Evolutionary conservation across 1,284 basidiomycete genomes (phyloP), one percentile per base, ranked within the genome.

Genomic region (Tilletia caries): DNA sequence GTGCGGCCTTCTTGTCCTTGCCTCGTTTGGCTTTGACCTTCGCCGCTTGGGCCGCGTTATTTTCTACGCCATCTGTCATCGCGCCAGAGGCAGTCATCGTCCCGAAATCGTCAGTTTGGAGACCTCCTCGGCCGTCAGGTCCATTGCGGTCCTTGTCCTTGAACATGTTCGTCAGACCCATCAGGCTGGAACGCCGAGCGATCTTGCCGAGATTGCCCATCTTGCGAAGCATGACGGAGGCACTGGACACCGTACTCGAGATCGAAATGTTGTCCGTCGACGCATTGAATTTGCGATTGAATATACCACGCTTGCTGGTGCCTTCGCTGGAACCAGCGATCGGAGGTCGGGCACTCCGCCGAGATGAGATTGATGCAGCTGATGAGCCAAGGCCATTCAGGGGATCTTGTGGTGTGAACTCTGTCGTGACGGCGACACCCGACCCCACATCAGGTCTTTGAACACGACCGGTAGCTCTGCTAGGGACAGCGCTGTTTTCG

Each of bases 241-340:
- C 95, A 68, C 92, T 93, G 72, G 91, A 93, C 76, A 97, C 95
- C 54, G 95, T 97, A n/a, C 92, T 95, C 37, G 91, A 92, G 66
- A 98, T 89, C 41, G 93, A 96, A 73, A 98, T 95, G 84, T 98
- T 98, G 84, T 98, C 95, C 58, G 94, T 96, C 69, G 91, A 93
- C 65, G 91, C 90, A 83, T 98, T 98, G 79, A 93, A 86, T 76
- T 91, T 90, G 75, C 91, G 90, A 84, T 94, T 95, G 87, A 98
- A 95, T 73, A 95, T 83, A 52, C 65, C 91, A 88, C 80, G 75
- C 68, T 78, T 79, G 20, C 71, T 72, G 64, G 72, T 73, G 62
- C 64, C 70, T 12, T 73, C 75, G 70, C 65, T 71, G 41, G 69
- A 65, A 8, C 72, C 67, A 12, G 76, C 70, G 27, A 80, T 66